These are phyloP conservation scores for Magnolia officinalis DNA, from an alignment of 164 flowering plant species.

Conservation along the genomic window DNA sequence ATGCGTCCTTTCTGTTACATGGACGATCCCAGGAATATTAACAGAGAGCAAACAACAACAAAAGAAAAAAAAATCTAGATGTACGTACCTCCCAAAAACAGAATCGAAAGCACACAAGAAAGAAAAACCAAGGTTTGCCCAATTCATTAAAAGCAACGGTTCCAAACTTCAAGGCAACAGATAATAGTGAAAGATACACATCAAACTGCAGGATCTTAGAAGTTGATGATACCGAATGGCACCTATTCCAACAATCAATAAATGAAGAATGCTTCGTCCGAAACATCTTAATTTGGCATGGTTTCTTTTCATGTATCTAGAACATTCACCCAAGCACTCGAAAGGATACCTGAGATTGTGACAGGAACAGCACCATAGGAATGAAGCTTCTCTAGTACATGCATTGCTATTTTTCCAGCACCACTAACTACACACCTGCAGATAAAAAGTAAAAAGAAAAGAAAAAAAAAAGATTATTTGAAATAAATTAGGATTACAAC, in stretches of 20 bases:
- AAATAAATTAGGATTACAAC: not conserved
- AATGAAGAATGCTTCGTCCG: too few species aligned
- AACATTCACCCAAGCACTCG: conserved; percentile 4
- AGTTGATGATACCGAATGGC: too few species aligned
- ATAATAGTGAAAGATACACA: too few species aligned
- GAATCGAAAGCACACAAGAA: too few species aligned
- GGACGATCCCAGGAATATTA: not conserved
- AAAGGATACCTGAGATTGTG: conserved; percentile 73
- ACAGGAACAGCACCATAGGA: conserved; percentile 88
- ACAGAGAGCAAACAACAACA: not conserved
- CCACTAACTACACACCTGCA: conserved; percentile 94
- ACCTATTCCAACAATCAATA: too few species aligned
- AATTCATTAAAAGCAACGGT: too few species aligned
- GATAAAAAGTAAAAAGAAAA: conserved; percentile 1
- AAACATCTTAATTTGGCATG: not conserved
- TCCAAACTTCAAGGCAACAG: too few species aligned
- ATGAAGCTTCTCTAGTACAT: conserved; percentile 87
- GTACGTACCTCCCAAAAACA: not conserved
- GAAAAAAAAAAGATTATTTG: not conserved
- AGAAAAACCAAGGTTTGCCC: too few species aligned
- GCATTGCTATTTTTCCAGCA: conserved; percentile 97
- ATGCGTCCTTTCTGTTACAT: not conserved
- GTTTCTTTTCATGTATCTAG: not conserved
- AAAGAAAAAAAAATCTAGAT: not conserved
- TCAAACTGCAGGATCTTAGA: too few species aligned